Evolutionary conservation across 1,139 yeast species (phyloP), one percentile per base, ranked within the genome.

Genomic region (Pichia terricola): DNA sequence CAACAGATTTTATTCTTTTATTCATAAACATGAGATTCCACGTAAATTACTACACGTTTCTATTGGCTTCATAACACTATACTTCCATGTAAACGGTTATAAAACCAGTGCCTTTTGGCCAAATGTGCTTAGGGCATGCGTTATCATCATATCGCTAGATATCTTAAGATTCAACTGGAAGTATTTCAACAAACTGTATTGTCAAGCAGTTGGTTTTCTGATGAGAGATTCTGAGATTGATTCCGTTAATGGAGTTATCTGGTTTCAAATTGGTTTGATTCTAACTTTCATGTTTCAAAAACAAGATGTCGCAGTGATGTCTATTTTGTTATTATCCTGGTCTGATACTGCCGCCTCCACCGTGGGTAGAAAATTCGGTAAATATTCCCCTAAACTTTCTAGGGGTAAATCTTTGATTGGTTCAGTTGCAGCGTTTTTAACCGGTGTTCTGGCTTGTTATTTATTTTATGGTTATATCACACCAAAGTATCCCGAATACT

Each of bases 271-370:
- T 4, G 98, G 98, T 2, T 68, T 87, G 43, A 67, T 79, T 31
- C 65, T 85, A 49, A 87, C 89, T 4, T 84, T 87, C 56, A 54
- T 70, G 2, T 61, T 77, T 22, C 81, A 79, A 55, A 82, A 94
- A 16, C 87, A 87, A 65, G 98, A 91, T 59, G 79, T 91, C 42
- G 71, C 81, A 1, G 68, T 89, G 28, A 70, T 88, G 68, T 73
- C 95, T 28, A 78, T 87, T 7, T 69, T 88, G 52, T 68, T 91
- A 45, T 73, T 91, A 51, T 84, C 96, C 59, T 91, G 97, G 97
- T 89, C 95, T 9, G 98, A 91, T 60, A 88, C 97, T 8, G 94
- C 97, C 5, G 98, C 98, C 3, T 86, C 96, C 3, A 86, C 96
- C 1, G 64, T 89, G 57, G 98, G 97, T 26, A 73, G 97, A 53